Conservation (phyloP, 352 stramenopile species). For the Phytophthora melonis region DNA sequence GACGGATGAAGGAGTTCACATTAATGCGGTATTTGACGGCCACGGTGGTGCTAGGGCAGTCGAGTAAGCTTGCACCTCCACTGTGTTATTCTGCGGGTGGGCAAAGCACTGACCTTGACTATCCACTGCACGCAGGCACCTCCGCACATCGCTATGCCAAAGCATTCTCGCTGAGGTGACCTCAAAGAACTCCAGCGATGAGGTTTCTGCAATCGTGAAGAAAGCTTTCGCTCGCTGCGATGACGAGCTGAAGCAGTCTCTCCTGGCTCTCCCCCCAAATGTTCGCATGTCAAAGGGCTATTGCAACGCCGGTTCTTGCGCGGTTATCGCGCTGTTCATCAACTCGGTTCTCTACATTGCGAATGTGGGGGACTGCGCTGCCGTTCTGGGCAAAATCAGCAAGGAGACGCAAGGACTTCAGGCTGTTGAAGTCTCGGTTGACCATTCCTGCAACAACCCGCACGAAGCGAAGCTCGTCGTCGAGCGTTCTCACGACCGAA, state of each 20-base stretch:
- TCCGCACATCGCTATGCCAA: conserved; percentile 51
- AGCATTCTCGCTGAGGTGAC: conserved; percentile 43
- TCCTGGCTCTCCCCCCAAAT: conserved; percentile 51
- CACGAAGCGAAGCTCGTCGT: conserved; percentile 64
- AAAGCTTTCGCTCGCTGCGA: conserved; percentile 66
- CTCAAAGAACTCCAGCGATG: conserved; percentile 36
- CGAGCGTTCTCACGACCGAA: conserved; percentile 73
- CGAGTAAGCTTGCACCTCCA: conserved; percentile 49
- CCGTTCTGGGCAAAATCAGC: conserved; percentile 81
- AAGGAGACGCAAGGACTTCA: conserved; percentile 42
- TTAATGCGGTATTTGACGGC: conserved; percentile 74
- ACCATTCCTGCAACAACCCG: conserved; percentile 71
- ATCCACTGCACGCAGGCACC: conserved; percentile 31
- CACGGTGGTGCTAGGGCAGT: conserved; percentile 75
- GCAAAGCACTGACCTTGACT: conserved; percentile 8
- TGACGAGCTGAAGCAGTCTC: conserved; percentile 61
- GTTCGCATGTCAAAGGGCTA: conserved; percentile 69
- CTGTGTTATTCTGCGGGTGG: neutral
- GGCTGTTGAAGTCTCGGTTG: conserved; percentile 53
- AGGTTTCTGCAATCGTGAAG: conserved; percentile 43
- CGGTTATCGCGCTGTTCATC: conserved; percentile 70
- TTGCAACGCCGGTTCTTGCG: conserved; percentile 77
- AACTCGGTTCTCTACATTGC: conserved; percentile 83
- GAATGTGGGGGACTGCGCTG: conserved; percentile 93
- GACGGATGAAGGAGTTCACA: conserved; percentile 45